Base-by-base conservation (phyloP, 1,284 basidiomycete species). In the Tranzscheliella williamsii region DNA sequence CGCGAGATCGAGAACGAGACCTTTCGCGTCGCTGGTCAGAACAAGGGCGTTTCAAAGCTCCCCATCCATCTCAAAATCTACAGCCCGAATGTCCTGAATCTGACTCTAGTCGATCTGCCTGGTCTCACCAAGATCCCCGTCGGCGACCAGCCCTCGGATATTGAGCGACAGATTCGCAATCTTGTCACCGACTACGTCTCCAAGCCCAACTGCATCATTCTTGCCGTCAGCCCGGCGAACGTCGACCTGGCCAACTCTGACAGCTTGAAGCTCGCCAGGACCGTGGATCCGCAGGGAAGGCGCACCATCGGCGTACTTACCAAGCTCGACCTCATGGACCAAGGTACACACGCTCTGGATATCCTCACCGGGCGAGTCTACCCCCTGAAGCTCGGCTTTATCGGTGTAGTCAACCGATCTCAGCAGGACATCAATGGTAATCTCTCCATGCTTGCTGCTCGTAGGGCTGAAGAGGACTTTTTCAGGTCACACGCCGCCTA, bases 1-100 rank as follows among this genome's bases (percentile, higher is more conserved):
- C 88, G 88, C 65, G 95, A 99, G 81, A 98, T 99, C 63, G 94
- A 98, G 80, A 89, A 91, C 77, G 95, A 99, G 82, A 98, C 95
- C 2, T 93, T 89, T 78, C 83, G 94, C 34, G 94, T 99, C 22
- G 94, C 95, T 0, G 94, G 94, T 0, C 93, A 97, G 82, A 98
- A 98, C 81, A 99, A 97, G 81, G 94, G 95, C 42, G 88, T 98
- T 55, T 93, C 90, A 81, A 93, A 93, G 79, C 80, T 96, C 45
- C 93, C 94, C 5, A 97, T 96, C 75, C 88, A 90, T 61, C 82
- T 97, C 62, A 86, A 91, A 77, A 94, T 97, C 81, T 94, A 90
- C 80, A 93, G 91, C 64, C 91, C 93, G 20, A 86, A 92, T 73
- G 94, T 98, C 15, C 82, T 97, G 69, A 94, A 97, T 79, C 80